Conservation (phyloP, 352 stramenopile species). For the Phytophthora citricola region DNA sequence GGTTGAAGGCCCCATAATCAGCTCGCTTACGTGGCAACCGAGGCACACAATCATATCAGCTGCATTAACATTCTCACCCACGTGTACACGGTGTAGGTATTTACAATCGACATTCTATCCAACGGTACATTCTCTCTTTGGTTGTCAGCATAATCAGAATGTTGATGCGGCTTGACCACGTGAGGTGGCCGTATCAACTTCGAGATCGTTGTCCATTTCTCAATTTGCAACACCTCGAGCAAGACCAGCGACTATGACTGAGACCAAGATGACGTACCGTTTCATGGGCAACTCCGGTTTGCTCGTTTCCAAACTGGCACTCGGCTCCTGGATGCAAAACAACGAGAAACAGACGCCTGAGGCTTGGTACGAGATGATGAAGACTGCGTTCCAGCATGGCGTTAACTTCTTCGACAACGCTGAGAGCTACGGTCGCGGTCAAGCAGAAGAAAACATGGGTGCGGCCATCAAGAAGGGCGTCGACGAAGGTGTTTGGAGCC, state of each 20-base stretch:
- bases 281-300: slow-evolving; percentile 53
- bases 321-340: slow-evolving; percentile 41
- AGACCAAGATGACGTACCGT: slow-evolving; percentile 52
- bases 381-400: too few relatives aligned
- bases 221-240: not conserved
- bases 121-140: too few relatives aligned
- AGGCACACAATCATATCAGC: not conserved
- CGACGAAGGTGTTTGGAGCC: too few relatives aligned
- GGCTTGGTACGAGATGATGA: not conserved
- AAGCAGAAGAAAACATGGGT: too few relatives aligned
- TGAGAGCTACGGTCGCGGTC: too few relatives aligned
- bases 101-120: too few relatives aligned
- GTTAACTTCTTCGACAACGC: too few relatives aligned
- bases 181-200: not conserved
- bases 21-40: not conserved
- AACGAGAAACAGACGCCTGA: slow-evolving; percentile 7
- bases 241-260: not conserved
- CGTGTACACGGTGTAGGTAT: too few relatives aligned
- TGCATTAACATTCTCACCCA: not conserved
- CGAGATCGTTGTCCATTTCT: not conserved
- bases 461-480: too few relatives aligned
- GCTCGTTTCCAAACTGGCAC: slow-evolving; percentile 48
- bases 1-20: not conserved
- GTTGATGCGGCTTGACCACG: not conserved
- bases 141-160: not conserved